phyloP scores from a whole-genome alignment of 306 rosid genomes.

The Pterocarpus santalinus region DNA sequence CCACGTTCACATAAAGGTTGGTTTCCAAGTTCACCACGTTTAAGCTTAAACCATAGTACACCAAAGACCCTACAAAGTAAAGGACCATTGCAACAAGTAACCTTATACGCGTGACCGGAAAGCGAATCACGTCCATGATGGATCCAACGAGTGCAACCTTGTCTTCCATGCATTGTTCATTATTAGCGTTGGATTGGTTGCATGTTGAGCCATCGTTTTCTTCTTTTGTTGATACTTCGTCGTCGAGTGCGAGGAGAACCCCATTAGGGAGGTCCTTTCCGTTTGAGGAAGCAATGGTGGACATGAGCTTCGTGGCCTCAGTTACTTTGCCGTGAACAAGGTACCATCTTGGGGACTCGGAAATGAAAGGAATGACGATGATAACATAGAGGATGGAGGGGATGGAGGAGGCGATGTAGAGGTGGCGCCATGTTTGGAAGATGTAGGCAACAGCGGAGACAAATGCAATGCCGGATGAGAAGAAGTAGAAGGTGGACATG shows the following conservation, averaged over 20 bases:
- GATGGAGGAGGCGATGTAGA: slow-evolving; percentile 73
- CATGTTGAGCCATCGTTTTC: neutral
- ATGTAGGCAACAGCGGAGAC: slow-evolving; percentile 71
- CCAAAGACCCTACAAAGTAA: slow-evolving; percentile 69
- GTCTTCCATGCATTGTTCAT: neutral
- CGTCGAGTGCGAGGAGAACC: slow-evolving; percentile 63
- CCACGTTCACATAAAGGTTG: slow-evolving; percentile 72
- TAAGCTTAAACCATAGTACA: slow-evolving; percentile 82
- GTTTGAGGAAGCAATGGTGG: slow-evolving; percentile 65
- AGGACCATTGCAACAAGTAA: slow-evolving; percentile 66
- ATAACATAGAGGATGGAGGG: slow-evolving; percentile 77
- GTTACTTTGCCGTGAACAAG: slow-evolving; percentile 70
- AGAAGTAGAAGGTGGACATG: slow-evolving; percentile 97
- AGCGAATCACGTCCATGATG: slow-evolving; percentile 67
- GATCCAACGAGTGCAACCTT: slow-evolving; percentile 65
- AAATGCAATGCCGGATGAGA: slow-evolving; percentile 79
- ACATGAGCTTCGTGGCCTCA: slow-evolving; percentile 77
- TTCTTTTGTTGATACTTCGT: slow-evolving; percentile 49
- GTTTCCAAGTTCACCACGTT: slow-evolving; percentile 75
- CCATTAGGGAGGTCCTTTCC: slow-evolving; percentile 65
- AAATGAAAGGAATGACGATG: slow-evolving; percentile 68
- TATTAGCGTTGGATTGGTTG: no score
- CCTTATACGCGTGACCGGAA: slow-evolving; percentile 66
- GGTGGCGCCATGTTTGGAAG: slow-evolving; percentile 75
- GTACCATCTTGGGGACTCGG: slow-evolving; percentile 95